Percentiles rank a stretch among this genome's conserved stretches.
Evolutionary conservation across 495 filamentous ascomycete genomes (phyloP).

Genomic region (Daldinia childiae): DNA sequence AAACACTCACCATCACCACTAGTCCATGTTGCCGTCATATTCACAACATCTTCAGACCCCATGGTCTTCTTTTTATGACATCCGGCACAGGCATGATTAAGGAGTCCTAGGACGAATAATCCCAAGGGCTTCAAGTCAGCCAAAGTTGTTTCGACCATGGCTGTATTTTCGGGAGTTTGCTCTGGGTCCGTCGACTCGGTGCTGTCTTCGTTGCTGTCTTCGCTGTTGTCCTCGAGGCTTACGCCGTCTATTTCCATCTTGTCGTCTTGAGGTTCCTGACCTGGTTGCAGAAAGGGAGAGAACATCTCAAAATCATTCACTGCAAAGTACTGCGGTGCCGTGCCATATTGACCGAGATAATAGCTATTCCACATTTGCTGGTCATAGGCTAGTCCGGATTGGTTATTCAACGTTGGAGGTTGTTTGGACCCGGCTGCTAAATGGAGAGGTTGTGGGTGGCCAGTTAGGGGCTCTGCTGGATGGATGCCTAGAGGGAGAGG

Average conservation of each 20-base stretch:
- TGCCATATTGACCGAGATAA: neutral
- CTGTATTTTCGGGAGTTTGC: neutral
- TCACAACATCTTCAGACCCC: slow-evolving; percentile 8
- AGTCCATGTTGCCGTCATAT: slow-evolving; percentile 24
- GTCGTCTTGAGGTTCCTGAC: neutral
- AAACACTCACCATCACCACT: slow-evolving; percentile 11
- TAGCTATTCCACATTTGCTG: neutral
- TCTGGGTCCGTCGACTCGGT: slow-evolving; percentile 15
- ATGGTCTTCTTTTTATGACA: slow-evolving; percentile 7
- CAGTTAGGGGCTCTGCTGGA: neutral
- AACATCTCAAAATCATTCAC: neutral
- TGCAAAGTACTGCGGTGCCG: neutral
- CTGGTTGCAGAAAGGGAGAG: neutral
- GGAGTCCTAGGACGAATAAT: slow-evolving; percentile 15
- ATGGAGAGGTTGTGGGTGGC: neutral
- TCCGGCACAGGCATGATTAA: slow-evolving; percentile 12
- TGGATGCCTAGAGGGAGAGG: neutral
- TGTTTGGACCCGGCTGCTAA: neutral
- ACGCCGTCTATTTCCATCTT: slow-evolving; percentile 1
- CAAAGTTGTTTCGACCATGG: neutral
- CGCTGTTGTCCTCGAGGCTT: neutral
- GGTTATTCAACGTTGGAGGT: neutral
- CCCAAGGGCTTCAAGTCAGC: slow-evolving; percentile 20
- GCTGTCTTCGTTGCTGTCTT: slow-evolving; percentile 7
- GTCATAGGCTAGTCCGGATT: neutral